Conservation (phyloP, 75 land plant species). For the Gnetum montanum region DNA sequence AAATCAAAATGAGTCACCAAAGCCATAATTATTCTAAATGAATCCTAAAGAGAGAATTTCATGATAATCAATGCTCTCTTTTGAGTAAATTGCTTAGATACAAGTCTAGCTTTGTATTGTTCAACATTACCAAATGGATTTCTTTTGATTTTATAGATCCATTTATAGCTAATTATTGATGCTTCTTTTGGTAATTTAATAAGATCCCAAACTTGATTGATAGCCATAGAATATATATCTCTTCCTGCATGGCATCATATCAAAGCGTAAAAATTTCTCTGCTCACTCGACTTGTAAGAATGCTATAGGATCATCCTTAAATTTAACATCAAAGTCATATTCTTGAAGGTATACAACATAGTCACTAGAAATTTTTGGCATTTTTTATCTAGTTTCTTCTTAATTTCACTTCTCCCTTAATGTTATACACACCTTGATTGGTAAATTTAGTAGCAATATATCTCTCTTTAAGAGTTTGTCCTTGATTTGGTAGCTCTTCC, state of each 20-base stretch:
- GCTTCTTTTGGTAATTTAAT: constrained; percentile 6
- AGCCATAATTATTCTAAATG: constrained; percentile 13
- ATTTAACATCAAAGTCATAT: neutral
- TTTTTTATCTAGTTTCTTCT: constrained; percentile 3
- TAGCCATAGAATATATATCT: constrained; percentile 4
- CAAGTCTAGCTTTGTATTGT: constrained; percentile 13
- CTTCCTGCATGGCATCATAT: constrained; percentile 15
- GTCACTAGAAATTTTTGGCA: neutral
- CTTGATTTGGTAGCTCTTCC: neutral
- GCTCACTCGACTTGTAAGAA: constrained; percentile 5
- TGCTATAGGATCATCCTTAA: neutral
- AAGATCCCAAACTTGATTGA: constrained; percentile 9
- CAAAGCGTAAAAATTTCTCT: neutral
- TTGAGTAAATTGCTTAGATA: constrained; percentile 17
- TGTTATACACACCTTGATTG: neutral
- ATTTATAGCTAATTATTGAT: constrained; percentile 13
- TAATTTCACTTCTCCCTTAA: neutral
- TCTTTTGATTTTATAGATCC: constrained; percentile 13
- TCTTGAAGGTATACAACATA: constrained; percentile 8
- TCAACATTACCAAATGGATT: constrained; percentile 11
- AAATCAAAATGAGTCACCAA: constrained; percentile 13
- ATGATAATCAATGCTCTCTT: constrained; percentile 13
- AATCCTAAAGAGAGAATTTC: constrained; percentile 17
- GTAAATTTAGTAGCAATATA: neutral
- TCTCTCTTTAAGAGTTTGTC: neutral